Evolutionary conservation across 2,329 filamentous ascomycete species (phyloP), one percentile per base, ranked within the genome.

Genomic region (Curvularia eragrostidis): DNA sequence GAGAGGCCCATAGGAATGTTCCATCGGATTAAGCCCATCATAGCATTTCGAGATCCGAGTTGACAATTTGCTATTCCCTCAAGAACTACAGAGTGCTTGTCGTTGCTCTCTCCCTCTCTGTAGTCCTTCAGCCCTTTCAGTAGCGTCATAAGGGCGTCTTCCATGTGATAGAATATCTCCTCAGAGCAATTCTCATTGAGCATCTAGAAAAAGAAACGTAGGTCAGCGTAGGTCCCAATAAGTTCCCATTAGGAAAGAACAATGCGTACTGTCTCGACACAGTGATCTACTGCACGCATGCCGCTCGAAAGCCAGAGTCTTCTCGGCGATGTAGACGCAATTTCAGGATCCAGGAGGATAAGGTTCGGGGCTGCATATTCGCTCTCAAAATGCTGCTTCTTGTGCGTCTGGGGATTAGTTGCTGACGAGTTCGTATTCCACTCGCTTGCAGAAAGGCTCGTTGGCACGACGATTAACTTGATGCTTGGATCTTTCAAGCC

Each of bases 211-310:
- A 0, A 39, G 2, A 36, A 5, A 42, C 8, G 30, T 42, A 10
- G 10, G 18, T 58, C 5, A 51, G 42, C 23, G 26, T 12, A 9
- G 8, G 6, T 42, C 10, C 13, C 21, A 3, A 12, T 10, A 10
- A 15, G 1, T 12, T 8, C 4, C 13, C 1, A 26, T 19, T 34
- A 5, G 21, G 2, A 19, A 41, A 30, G 8, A 5, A n/a, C 1
- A 8, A 28, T 23, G 48, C 55, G n/a, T 54, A 56, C 51, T 3
- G 65, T 68, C 48, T 74, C 71, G 5, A 72, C 61, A 43, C 71
- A 73, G 48, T 74, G 69, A 52, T 73, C 71, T 5, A 73, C 52
- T 9, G 67, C 68, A 21, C 71, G 61, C 47, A 73, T 65, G 7
- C 71, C 70, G 21, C 67, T 66, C 15, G 69, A 64, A 12, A 73